Percentiles rank a stretch among this genome's conserved stretches.
Conservation (phyloP, 2,329 filamentous ascomycete species). For the Exophiala aquamarina region DNA sequence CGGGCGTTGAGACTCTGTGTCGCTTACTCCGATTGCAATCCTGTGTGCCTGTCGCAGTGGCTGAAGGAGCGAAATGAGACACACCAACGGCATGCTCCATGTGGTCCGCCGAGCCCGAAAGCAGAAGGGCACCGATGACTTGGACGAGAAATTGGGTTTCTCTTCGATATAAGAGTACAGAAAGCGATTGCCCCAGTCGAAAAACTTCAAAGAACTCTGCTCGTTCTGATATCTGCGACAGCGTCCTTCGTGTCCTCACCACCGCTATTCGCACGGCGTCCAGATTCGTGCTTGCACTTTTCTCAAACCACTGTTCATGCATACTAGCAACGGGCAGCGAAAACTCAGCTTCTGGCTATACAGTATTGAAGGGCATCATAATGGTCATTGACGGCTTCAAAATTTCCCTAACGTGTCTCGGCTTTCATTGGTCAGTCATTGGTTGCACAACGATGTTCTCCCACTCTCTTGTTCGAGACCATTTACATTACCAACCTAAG, state of each 20-base stretch:
- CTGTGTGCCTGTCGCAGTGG: conserved; percentile 2
- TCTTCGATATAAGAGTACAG: neutral
- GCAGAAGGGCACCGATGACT: neutral
- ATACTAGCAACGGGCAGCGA: neutral
- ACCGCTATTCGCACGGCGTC: conserved; percentile 2
- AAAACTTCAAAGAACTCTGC: neutral
- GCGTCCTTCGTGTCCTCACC: conserved; percentile 1
- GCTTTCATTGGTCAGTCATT: neutral
- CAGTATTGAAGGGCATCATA: neutral
- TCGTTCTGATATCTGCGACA: neutral
- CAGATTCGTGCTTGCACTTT: neutral
- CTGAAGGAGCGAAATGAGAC: conserved; percentile 1
- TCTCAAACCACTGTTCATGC: conserved; percentile 2
- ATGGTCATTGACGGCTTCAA: neutral
- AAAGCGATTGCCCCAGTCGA: neutral
- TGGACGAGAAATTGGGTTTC: neutral
- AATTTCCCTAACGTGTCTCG: neutral
- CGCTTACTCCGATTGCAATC: conserved; percentile 2
- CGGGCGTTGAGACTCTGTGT: conserved; percentile 2
- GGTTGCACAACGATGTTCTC: neutral
- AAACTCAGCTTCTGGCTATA: neutral
- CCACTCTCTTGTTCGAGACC: neutral
- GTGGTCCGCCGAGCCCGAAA: neutral
- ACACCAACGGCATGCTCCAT: conserved; percentile 1
- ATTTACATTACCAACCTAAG: too few species aligned